Base-by-base conservation (phyloP, 768 basidiomycete genomes). In the Cyathus striatus region DNA sequence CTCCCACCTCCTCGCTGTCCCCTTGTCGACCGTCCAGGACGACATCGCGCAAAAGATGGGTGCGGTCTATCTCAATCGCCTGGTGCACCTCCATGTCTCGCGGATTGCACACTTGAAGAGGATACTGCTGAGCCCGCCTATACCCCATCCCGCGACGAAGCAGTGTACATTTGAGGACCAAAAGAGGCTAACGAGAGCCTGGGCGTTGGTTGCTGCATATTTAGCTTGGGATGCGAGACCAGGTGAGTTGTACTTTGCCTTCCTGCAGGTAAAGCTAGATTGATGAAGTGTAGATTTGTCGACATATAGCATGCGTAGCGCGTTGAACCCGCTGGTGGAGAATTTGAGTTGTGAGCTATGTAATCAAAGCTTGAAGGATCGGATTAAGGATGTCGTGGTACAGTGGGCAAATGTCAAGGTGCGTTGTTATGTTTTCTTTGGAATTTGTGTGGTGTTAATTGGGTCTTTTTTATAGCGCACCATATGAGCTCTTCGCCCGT, bases 321-420 rank as follows among this genome's bases (percentile, higher is more conserved):
- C 73, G 5, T 64, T 81, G 27, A 60, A 63, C 5, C 73, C 79
- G 25, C 52, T 80, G 23, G 66, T 64, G 6, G 72, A 76, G 18
- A 69, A 70, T 35, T 51, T 80, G 1, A 48, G 58, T 5, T 81
- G 79, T 57, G 62, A 66, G 1, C 48, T 65, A 10, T 81, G 79
- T 53, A 63, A 63, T 38, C 45, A 57, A 14, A 52, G 62, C 10
- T 57, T 81, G 25, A 55, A 62, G 26, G 70, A 71, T 21, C 66
- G 75, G n/a, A 64, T 79, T 23, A 70, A 66, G 44, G 61, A 64
- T 17, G 65, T 79, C 22, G 51, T 77, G 17, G 50, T 67, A 13
- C 68, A 76, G 49, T 81, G 79, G 79, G 70, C 75, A 3, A 62
- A 66, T 2, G 75, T 80, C 25, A 80, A 79, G 64, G 78, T 78